Base-by-base conservation (phyloP, 345 rosid genomes). In the Syzygium grande region DNA sequence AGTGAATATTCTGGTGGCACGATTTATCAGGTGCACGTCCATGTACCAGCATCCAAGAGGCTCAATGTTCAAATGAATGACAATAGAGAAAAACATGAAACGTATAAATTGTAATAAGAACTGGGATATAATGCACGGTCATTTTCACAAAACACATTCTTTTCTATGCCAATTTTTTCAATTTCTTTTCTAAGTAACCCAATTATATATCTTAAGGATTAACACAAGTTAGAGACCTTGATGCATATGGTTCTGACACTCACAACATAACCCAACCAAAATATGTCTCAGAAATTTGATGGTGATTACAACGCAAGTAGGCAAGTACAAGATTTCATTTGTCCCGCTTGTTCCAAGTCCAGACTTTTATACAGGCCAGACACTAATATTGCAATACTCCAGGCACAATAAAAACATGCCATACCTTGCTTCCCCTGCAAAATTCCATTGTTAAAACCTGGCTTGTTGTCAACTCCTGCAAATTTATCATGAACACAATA, bases 371-470 rank as follows among this genome's bases (percentile, higher is more conserved):
- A 4, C 79, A 73, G 80, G 46, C 80, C 25, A 34, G 13, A 73
- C 13, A 17, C 80, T 34, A 73, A 34, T 17, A 34, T 22, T 19
- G 21, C 15, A 34, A 23, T 41, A 61, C 23, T 54, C 84, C 52
- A 30, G 80, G 49, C 17, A 73, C 46, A 73, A 73, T 68, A 4
- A 73, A 29, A 84, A 41, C 61, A 84, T 38, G 52, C 25, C 88
- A 88, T 93, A 95, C 99, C 95, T 95, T 97, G 91, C 91, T 89
- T 56, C 99, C 98, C 41, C 61, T 86, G 84, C 96, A 97, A 90
- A 95, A 97, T 90, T 96, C 93, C 99, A 97, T 97, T 17, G 96
- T 94, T 68, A 97, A 91, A 92, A 97, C 96, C 38, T 94, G 93
- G 63, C 88, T 92, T 87, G 99, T 94, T 9, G 99, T 97, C 68